Evolutionary conservation across 2,329 filamentous ascomycete species (phyloP).

Genomic region (Elsinoe batatas): DNA sequence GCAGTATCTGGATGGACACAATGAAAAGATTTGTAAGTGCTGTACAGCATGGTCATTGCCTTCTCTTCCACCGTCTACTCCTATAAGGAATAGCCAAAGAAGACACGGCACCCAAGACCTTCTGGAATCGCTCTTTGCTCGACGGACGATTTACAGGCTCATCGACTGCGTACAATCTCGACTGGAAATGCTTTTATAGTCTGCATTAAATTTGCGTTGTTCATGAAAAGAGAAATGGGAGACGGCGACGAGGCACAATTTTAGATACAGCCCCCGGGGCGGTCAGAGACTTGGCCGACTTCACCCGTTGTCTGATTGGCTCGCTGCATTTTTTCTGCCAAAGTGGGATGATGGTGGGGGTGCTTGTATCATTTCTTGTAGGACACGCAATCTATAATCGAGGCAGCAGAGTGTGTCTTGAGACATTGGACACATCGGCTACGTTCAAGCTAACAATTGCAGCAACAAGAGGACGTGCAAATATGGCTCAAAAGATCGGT

Average conservation of each 20-base stretch:
- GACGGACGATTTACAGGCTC: conserved; percentile 41
- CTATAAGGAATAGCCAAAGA: conserved; percentile 18
- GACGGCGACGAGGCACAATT: conserved; percentile 21
- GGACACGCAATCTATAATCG: too few species aligned
- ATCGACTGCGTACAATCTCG: conserved; percentile 31
- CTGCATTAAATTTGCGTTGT: conserved; percentile 44
- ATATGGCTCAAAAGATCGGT: conserved; percentile 15
- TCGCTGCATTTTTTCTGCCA: conserved; percentile 1
- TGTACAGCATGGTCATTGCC: conserved; percentile 44
- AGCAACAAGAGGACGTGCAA: neutral
- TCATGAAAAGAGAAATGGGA: conserved; percentile 32
- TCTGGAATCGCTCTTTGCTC: conserved; percentile 37
- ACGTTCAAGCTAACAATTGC: neutral
- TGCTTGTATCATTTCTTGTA: neutral
- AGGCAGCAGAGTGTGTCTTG: too few species aligned
- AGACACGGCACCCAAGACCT: conserved; percentile 44
- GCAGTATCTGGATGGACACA: neutral
- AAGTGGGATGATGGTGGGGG: conserved; percentile 9
- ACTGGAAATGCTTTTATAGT: conserved; percentile 42
- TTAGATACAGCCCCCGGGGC: neutral
- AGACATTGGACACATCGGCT: neutral
- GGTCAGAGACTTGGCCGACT: neutral
- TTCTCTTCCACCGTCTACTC: conserved; percentile 31
- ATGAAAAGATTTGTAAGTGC: neutral
- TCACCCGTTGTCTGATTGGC: conserved; percentile 13